phyloP scores from a whole-genome alignment of 1,284 basidiomycete genomes.

The Coniferiporia weirii region DNA sequence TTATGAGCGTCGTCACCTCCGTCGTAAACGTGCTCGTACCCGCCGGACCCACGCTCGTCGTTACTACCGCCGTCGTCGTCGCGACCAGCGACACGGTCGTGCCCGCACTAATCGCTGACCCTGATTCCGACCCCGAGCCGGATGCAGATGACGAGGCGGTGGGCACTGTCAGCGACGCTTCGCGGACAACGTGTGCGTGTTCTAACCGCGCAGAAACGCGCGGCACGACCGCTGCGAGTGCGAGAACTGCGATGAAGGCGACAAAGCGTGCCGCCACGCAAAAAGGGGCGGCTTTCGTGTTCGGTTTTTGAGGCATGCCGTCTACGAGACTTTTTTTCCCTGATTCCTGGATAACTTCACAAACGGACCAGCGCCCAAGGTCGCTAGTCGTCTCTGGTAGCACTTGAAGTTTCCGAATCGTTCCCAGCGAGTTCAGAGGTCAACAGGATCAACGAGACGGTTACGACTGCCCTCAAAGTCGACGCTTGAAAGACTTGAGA shows the following conservation, averaged over 20 bases:
- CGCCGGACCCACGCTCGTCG: constrained; percentile 15
- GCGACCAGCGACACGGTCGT: constrained; percentile 1
- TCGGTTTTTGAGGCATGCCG: not conserved
- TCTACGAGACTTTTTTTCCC: not conserved
- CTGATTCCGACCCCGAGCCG: not conserved
- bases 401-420: too few species aligned
- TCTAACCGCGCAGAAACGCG: not conserved
- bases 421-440: too few species aligned
- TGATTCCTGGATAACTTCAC: too few species aligned
- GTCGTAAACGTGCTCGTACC: constrained; percentile 16
- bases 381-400: too few species aligned
- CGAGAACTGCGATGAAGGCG: not conserved
- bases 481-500: too few species aligned
- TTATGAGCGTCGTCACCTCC: constrained; percentile 10
- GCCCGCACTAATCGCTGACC: not conserved
- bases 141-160: not conserved
- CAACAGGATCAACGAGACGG: too few species aligned
- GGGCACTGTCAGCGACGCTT: constrained; percentile 11
- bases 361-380: too few species aligned
- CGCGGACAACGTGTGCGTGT: not conserved
- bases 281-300: not conserved
- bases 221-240: not conserved
- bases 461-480: too few species aligned
- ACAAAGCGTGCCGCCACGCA: not conserved
- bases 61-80: constrained; percentile 13